Conservation (phyloP, 352 stramenopile genomes). For the Phytophthora cryptogea region DNA sequence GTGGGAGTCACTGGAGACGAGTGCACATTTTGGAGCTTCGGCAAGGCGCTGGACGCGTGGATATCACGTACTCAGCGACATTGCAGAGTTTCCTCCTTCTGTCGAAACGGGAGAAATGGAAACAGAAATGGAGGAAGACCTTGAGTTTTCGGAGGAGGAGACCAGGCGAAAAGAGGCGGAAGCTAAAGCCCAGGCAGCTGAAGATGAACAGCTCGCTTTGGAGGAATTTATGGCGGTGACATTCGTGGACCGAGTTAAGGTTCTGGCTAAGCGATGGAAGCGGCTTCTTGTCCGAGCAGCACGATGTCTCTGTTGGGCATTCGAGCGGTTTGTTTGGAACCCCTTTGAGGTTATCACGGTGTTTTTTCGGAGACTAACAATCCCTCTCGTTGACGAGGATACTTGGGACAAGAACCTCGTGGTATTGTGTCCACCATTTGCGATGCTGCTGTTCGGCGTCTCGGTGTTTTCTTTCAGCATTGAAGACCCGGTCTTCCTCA, state of each 20-base stretch:
- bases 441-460: conserved; percentile 59
- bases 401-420: conserved; percentile 82
- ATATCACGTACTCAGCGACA: conserved; percentile 65
- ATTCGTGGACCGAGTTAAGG: conserved; percentile 17
- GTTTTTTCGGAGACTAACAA: conserved; percentile 71
- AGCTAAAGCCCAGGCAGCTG: conserved; percentile 16
- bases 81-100: conserved; percentile 50
- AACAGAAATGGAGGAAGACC: conserved; percentile 19
- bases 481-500: conserved; percentile 51
- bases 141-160: conserved; percentile 28
- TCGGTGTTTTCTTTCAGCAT: conserved; percentile 59
- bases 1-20: conserved; percentile 68
- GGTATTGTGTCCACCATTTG: conserved; percentile 65
- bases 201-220: conserved; percentile 28
- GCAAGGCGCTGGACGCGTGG: conserved; percentile 70
- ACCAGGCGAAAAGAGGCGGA: conserved; percentile 15
- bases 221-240: conserved; percentile 23
- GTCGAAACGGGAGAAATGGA: conserved; percentile 18
- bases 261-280: conserved; percentile 31
- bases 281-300: conserved; percentile 15
- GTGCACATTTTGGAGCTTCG: conserved; percentile 55
- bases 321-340: conserved; percentile 66
- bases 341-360: conserved; percentile 72
- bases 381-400: conserved; percentile 79
- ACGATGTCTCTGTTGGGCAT: conserved; percentile 32